A percentile compares a stretch with the other conserved stretches of the same genome.
Evolutionary conservation across 2,329 filamentous ascomycete species (phyloP).

Genomic region (Aureobasidium sp.): DNA sequence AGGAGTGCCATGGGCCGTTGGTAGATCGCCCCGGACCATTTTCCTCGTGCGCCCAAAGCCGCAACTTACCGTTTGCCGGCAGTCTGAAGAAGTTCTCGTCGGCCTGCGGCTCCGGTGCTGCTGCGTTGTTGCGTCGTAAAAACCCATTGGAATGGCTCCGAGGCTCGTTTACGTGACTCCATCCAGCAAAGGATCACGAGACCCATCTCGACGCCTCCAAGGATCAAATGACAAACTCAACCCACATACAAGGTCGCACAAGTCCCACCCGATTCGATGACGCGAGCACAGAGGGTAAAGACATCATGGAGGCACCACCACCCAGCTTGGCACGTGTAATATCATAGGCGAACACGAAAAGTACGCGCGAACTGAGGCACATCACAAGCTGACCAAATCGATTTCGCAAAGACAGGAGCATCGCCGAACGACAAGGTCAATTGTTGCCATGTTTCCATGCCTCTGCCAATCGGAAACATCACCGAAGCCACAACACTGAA

Average conservation of each 20-base stretch:
- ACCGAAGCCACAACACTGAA: not conserved
- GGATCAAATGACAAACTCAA: constrained; percentile 1
- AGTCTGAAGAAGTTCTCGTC: not conserved
- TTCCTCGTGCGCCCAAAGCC: not conserved
- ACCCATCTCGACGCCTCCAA: not conserved
- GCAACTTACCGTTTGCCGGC: not conserved
- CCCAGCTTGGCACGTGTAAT: not conserved
- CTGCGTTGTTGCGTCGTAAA: not conserved
- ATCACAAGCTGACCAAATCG: not conserved
- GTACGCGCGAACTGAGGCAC: not conserved
- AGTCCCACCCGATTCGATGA: not conserved
- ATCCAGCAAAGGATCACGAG: not conserved
- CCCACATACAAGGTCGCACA: not conserved
- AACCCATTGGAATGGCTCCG: not conserved
- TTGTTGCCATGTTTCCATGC: not conserved
- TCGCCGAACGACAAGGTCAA: not conserved
- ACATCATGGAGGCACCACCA: not conserved
- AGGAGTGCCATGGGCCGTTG: not conserved
- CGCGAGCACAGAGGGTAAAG: constrained; percentile 3
- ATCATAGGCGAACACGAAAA: not conserved
- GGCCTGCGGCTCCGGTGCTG: not conserved
- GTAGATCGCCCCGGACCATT: not conserved
- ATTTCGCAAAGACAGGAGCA: not conserved
- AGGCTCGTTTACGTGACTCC: not conserved
- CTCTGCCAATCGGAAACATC: not conserved